Percentiles rank a stretch among this genome's conserved stretches.
phyloP scores from a whole-genome alignment of 345 rosid genomes.

The Pistacia atlantica region DNA sequence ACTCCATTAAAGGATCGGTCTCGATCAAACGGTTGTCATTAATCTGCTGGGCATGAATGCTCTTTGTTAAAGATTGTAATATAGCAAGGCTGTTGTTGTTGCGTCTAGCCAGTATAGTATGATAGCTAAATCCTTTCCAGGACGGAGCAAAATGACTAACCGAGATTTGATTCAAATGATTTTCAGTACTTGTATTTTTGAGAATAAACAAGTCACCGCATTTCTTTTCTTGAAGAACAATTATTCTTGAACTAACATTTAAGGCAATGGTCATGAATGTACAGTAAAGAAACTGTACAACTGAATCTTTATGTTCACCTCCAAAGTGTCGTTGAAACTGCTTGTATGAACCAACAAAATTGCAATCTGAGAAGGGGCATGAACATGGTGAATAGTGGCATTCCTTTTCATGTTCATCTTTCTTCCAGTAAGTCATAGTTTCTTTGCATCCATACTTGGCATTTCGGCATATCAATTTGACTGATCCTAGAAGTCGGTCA shows the following conservation, averaged over 20 bases:
- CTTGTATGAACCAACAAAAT: constrained; percentile 37
- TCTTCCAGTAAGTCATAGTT: constrained; percentile 26
- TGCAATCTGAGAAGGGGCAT: constrained; percentile 53
- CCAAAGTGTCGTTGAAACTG: constrained; percentile 39
- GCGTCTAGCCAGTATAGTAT: no score
- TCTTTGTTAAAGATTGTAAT: no score
- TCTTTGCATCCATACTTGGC: constrained; percentile 48
- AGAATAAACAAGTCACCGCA: not conserved
- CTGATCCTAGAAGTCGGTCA: constrained; percentile 50
- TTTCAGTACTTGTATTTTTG: no score
- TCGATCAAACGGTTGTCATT: no score
- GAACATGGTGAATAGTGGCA: constrained; percentile 44
- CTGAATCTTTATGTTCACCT: constrained; percentile 28
- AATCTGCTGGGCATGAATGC: no score
- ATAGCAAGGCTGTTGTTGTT: no score
- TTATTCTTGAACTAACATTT: not conserved
- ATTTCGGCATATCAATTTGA: constrained; percentile 41
- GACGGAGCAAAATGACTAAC: no score
- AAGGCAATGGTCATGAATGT: not conserved
- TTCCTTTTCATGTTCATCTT: constrained; percentile 42
- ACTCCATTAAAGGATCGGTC: no score
- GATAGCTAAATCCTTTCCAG: no score
- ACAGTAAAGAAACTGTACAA: constrained; percentile 16
- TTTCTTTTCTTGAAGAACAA: no score
- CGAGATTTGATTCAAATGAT: no score